Evolutionary conservation across 495 filamentous ascomycete species (phyloP).

Genomic region (Penicillium dipodomyicola): DNA sequence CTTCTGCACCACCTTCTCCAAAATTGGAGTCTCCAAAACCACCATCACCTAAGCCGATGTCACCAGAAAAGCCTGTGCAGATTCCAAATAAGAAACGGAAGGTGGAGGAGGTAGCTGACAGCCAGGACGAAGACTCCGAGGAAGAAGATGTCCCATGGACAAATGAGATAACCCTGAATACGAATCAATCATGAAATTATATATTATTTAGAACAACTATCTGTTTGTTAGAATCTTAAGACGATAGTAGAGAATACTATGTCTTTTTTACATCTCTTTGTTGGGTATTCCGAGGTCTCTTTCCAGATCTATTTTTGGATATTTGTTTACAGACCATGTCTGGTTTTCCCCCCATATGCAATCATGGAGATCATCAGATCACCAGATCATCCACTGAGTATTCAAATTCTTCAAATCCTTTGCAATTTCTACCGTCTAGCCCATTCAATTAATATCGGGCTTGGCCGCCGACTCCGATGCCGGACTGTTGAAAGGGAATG

Average conservation of each 20-base stretch:
- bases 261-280: not conserved
- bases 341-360: not conserved
- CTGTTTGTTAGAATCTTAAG: not conserved
- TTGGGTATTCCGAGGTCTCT: not conserved
- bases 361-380: not conserved
- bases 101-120: constrained; percentile 49
- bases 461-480: not conserved
- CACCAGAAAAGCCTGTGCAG: constrained; percentile 13
- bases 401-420: not conserved
- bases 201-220: not conserved
- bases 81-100: constrained; percentile 46
- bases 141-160: constrained; percentile 8
- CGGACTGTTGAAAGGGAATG: not conserved
- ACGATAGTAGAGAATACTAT: not conserved
- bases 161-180: constrained; percentile 8
- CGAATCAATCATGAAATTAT: constrained; percentile 3
- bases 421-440: not conserved
- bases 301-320: not conserved
- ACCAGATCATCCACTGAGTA: not conserved
- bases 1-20: not conserved
- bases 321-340: not conserved
- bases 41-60: not conserved
- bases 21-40: not conserved
- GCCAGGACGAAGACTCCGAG: constrained; percentile 47
- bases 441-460: not conserved